Percentiles rank a stretch among this genome's conserved stretches.
Evolutionary conservation across 1,139 yeast species (phyloP).

Genomic region (Debaryomyces nepalensis): DNA sequence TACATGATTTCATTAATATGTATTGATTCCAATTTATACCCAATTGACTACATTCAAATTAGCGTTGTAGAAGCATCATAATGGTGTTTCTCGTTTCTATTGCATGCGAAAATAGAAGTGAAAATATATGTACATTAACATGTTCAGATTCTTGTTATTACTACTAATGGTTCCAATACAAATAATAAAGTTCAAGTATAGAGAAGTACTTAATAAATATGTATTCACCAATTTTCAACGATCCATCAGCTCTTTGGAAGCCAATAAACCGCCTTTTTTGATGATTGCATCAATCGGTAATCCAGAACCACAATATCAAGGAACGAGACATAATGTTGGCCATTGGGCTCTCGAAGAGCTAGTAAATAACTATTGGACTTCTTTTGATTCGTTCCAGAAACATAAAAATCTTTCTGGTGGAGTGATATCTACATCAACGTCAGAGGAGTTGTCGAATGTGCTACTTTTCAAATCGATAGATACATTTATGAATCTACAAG

Average conservation of each 20-base stretch:
- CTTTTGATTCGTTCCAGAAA: conserved; percentile 23
- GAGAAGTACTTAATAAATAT: conserved; percentile 2
- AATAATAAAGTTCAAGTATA: conserved; percentile 8
- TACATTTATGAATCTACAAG: conserved; percentile 71
- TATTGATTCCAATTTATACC: no score
- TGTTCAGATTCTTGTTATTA: conserved; percentile 2
- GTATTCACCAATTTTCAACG: conserved; percentile 1
- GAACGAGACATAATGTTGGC: conserved; percentile 82
- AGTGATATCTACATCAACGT: conserved; percentile 26
- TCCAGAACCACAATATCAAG: conserved; percentile 64
- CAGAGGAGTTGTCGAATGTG: conserved; percentile 25
- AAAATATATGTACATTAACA: neutral
- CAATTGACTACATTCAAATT: no score
- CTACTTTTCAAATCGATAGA: conserved; percentile 50
- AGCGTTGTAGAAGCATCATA: neutral
- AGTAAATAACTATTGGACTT: conserved; percentile 29
- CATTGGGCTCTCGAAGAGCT: conserved; percentile 53
- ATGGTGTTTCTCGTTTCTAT: neutral
- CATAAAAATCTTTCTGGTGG: conserved; percentile 26
- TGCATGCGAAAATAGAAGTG: conserved; percentile 1
- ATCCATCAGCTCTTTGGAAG: conserved; percentile 13
- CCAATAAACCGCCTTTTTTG: conserved; percentile 31
- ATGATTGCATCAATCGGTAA: conserved; percentile 74
- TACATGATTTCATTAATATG: no score
- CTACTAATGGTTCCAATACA: conserved; percentile 8